These are phyloP conservation scores for Aspergillus bombycis DNA, from an alignment of 2,329 filamentous ascomycete genomes.

Conservation along the genomic window DNA sequence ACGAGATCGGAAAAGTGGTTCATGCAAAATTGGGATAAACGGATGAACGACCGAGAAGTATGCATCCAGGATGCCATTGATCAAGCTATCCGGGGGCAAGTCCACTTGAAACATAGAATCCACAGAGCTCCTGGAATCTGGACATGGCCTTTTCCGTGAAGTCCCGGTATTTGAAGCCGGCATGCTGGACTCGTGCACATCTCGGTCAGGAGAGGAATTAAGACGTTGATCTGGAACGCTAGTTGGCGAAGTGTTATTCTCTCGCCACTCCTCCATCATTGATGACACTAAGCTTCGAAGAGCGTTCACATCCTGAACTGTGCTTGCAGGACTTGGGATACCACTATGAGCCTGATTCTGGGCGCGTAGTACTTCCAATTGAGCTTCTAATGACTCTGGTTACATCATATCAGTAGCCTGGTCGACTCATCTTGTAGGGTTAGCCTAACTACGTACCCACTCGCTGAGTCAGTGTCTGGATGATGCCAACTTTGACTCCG, in stretches of 20 bases:
- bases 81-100: constrained; percentile 20
- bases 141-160: not conserved
- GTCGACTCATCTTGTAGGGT: not conserved
- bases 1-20: constrained; percentile 31
- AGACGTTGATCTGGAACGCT: not conserved
- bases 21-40: constrained; percentile 46
- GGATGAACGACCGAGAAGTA: constrained; percentile 47
- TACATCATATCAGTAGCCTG: not conserved
- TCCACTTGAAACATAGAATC: not conserved
- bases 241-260: not conserved
- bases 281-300: not conserved
- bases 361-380: not conserved
- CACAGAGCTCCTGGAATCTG: not conserved
- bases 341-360: not conserved
- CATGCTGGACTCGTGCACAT: not conserved
- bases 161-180: not conserved
- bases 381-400: not conserved
- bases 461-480: not conserved
- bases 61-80: constrained; percentile 37
- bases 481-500: not conserved
- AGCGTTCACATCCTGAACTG: not conserved
- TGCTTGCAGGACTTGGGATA: not conserved
- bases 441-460: not conserved
- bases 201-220: not conserved
- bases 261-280: not conserved